phyloP scores from a whole-genome alignment of 2,329 filamentous ascomycete species.

The Fusarium decemcellulare region DNA sequence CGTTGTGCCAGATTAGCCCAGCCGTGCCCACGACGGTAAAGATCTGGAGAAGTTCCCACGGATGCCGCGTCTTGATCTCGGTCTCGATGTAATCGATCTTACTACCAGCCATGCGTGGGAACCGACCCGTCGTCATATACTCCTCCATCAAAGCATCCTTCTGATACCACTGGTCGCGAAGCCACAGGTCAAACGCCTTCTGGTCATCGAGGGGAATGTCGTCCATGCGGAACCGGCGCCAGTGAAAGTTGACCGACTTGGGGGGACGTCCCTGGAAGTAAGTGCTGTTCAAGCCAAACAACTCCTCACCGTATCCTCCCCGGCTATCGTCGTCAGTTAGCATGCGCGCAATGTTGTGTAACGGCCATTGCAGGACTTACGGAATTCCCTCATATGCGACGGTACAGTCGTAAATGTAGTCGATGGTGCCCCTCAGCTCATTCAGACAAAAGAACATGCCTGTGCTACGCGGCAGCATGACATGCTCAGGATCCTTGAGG shows the following conservation, averaged over 20 bases:
- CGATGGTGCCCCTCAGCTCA: constrained; percentile 80
- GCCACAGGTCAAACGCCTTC: constrained; percentile 85
- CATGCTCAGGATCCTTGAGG: constrained; percentile 79
- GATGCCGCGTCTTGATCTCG: constrained; percentile 66
- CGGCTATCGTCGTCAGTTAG: constrained; percentile 63
- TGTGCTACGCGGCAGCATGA: constrained; percentile 84
- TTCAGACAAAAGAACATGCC: constrained; percentile 85
- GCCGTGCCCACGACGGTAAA: constrained; percentile 64
- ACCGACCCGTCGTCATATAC: constrained; percentile 82
- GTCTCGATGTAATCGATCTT: constrained; percentile 69
- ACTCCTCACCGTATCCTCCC: constrained; percentile 89
- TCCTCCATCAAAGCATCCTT: constrained; percentile 92
- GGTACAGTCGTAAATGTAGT: constrained; percentile 93
- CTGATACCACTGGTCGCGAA: constrained; percentile 89
- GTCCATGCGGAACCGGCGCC: constrained; percentile 85
- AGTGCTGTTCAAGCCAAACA: constrained; percentile 88
- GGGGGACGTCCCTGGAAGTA: constrained; percentile 91
- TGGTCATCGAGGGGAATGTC: constrained; percentile 85
- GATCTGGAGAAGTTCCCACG: constrained; percentile 69
- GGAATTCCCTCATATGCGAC: constrained; percentile 95
- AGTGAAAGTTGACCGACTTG: constrained; percentile 97
- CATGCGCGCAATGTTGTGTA: constrained; percentile 16
- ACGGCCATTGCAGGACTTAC: constrained; percentile 70
- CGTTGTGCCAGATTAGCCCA: constrained; percentile 58
- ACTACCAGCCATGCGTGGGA: constrained; percentile 77